These are phyloP conservation scores for Fistulifera solaris DNA, from an alignment of 108 stramenopile genomes.

Conservation along the genomic window DNA sequence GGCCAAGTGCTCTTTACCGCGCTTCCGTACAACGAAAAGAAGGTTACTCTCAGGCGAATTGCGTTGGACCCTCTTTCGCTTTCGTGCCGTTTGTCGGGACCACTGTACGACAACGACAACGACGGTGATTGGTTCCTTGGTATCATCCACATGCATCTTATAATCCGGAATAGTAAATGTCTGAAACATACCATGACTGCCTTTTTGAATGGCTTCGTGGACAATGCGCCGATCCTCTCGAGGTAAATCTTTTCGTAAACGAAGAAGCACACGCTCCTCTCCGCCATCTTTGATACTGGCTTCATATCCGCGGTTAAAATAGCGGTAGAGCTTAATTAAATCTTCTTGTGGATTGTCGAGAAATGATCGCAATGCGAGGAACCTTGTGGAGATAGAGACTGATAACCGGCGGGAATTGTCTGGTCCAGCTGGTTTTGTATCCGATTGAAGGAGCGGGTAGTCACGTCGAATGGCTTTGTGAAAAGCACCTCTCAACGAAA, in stretches of 20 bases:
- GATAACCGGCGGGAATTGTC: not conserved
- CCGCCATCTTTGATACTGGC: not conserved
- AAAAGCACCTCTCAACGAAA: slow-evolving; percentile 8
- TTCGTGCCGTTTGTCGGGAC: slow-evolving; percentile 24
- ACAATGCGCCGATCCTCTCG: slow-evolving; percentile 27
- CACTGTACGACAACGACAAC: slow-evolving; percentile 35
- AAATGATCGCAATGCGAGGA: slow-evolving; percentile 21
- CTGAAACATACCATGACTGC: not conserved
- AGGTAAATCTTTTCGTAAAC: slow-evolving; percentile 27
- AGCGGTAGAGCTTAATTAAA: slow-evolving; percentile 24
- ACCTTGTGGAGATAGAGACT: slow-evolving; percentile 16
- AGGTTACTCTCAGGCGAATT: slow-evolving; percentile 13
- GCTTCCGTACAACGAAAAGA: slow-evolving; percentile 60
- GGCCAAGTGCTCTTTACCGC: slow-evolving; percentile 59
- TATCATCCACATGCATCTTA: not conserved
- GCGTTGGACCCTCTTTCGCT: slow-evolving; percentile 13
- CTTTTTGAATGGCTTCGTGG: slow-evolving; percentile 26
- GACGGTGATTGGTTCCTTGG: not conserved
- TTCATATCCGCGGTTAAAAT: slow-evolving; percentile 19
- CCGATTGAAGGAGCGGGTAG: slow-evolving; percentile 28
- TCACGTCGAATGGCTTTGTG: slow-evolving; percentile 20
- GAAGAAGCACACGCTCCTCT: slow-evolving; percentile 10
- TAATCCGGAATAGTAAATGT: not conserved
- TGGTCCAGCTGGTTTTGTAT: slow-evolving; percentile 1
- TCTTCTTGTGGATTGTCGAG: slow-evolving; percentile 24